phyloP scores from a whole-genome alignment of 768 basidiomycete genomes.

The Lactarius pseudohatsudake region DNA sequence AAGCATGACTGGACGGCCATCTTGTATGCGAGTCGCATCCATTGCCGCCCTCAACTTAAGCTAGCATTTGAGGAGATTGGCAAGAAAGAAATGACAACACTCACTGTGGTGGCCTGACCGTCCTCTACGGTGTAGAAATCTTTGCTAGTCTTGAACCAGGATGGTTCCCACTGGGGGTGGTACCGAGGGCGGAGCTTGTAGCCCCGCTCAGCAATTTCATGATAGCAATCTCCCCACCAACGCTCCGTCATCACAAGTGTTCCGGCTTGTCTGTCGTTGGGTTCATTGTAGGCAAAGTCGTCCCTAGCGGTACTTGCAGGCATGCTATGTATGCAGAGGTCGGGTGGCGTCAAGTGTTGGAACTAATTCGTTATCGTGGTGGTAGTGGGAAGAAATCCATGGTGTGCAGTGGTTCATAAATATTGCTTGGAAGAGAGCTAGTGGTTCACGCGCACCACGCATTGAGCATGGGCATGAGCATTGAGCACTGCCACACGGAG shows the following conservation, averaged over 20 bases:
- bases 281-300: neutral
- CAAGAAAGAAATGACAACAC: neutral
- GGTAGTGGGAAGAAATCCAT: neutral
- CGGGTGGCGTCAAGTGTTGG: neutral
- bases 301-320: neutral
- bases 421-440: no score
- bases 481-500: no score
- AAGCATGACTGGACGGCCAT: slow-evolving; percentile 19
- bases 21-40: slow-evolving; percentile 15
- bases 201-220: slow-evolving; percentile 2
- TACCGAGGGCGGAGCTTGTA: slow-evolving; percentile 25
- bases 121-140: slow-evolving; percentile 20
- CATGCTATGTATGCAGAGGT: neutral
- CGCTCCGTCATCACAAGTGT: slow-evolving; percentile 16
- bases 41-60: slow-evolving; percentile 20
- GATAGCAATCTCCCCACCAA: slow-evolving; percentile 21
- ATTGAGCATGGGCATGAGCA: no score
- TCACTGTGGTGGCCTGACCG: slow-evolving; percentile 20
- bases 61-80: neutral
- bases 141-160: slow-evolving; percentile 16
- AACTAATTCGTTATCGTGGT: neutral
- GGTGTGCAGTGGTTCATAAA: neutral
- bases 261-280: slow-evolving; percentile 5
- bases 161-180: slow-evolving; percentile 19
- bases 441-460: neutral